Evolutionary conservation across 2,329 filamentous ascomycete species (phyloP).

Genomic region (Colletotrichum tamarilloi): DNA sequence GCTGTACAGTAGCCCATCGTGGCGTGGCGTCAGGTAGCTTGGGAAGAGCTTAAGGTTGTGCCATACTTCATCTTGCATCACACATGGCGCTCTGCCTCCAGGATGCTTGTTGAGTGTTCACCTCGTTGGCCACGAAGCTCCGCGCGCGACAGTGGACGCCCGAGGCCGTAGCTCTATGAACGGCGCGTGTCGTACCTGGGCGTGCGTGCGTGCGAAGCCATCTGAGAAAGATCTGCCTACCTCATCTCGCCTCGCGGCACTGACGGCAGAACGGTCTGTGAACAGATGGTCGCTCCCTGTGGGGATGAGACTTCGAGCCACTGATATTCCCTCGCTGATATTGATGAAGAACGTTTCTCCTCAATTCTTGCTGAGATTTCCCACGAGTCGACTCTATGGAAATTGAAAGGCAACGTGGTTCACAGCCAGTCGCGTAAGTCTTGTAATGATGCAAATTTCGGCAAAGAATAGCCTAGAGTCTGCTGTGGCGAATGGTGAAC

Average conservation of each 20-base stretch:
- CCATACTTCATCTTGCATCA: not conserved
- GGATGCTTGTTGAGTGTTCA: not conserved
- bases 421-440: not conserved
- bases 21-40: not conserved
- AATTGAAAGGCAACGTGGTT: too few species aligned
- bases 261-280: slow-evolving; percentile 17
- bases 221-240: not conserved
- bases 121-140: too few species aligned
- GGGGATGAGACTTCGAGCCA: not conserved
- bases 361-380: too few species aligned
- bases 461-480: not conserved
- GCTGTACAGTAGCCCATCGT: not conserved
- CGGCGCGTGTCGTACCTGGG: not conserved
- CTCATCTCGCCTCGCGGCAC: slow-evolving; percentile 17
- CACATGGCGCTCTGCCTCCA: too few species aligned
- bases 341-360: not conserved
- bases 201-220: not conserved
- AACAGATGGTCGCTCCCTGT: not conserved
- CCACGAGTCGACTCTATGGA: not conserved
- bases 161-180: not conserved
- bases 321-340: not conserved
- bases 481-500: not conserved
- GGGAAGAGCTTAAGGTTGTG: not conserved
- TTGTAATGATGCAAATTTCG: not conserved
- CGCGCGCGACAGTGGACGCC: too few species aligned